Base-by-base conservation (phyloP, 2,329 filamentous ascomycete genomes). In the Fusarium nisikadoi region DNA sequence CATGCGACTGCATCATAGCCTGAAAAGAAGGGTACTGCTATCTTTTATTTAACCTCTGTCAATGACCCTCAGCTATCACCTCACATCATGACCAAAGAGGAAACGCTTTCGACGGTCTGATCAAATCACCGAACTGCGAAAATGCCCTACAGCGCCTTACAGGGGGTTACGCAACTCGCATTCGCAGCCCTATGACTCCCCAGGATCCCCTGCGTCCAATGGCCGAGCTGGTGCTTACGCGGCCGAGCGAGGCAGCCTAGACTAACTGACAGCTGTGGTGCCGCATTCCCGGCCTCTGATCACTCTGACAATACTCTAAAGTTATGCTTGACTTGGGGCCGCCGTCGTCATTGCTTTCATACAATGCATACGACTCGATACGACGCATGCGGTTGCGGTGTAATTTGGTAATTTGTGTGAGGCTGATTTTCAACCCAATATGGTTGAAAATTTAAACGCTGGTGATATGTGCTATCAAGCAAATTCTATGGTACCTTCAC, bases 101-200 rank as follows among this genome's bases (percentile, higher is more conserved):
- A 19, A 38, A 43, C 20, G 20, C 33, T 29, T 50, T 50, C 35
- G 42, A 54, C n/a, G 20, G 25, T 19, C 52, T 39, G 33, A 29
- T 53, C 49, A 46, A 53, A 50, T 50, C 47, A 35, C 47, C 29
- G 47, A 35, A 50, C 47, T 35, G 4, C 31, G 29, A 50, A 31
- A 59, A 60, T 35, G 58, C 58, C 57, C 33, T 63, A 36, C n/a
- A 42, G 33, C 46, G 53, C 62, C 36, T 41, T 60, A 53, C 50
- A 47, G 50, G 39, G 54, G 69, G 65, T 70, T 74, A 73, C 69
- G 72, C 72, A 74, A 73, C 52, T 72, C 50, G 52, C 54, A 53
- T 68, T 73, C 72, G 72, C 71, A 74, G 72, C 72, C 72, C 72
- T 74, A 74, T 74, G 72, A 75, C 72, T 74, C 72, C 63, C 67